Conservation (phyloP, 1,139 yeast genomes). For the Debaryomyces coudertii region DNA sequence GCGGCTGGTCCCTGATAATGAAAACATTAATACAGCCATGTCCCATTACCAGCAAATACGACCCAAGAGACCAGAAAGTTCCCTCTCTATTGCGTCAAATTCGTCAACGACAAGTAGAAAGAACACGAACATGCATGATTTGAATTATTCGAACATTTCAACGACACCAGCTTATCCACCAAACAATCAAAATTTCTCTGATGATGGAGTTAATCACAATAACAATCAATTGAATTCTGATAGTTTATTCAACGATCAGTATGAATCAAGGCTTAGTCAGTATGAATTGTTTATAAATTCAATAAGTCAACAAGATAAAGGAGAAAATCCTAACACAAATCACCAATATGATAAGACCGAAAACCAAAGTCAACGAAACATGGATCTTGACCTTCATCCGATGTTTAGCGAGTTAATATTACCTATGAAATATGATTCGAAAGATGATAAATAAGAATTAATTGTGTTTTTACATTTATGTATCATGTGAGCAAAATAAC, state of each 20-base stretch:
- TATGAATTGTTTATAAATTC: neutral
- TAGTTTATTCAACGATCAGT: neutral
- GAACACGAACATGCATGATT: conserved; percentile 15
- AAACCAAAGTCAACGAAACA: conserved; percentile 5
- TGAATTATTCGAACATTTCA: conserved; percentile 27
- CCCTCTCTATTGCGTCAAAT: conserved; percentile 43
- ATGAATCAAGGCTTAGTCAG: neutral
- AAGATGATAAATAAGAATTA: conserved; percentile 6
- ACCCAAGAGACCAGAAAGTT: conserved; percentile 48
- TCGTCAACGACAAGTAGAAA: conserved; percentile 33
- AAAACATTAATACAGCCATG: neutral
- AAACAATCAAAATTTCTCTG: neutral
- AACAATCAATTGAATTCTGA: neutral
- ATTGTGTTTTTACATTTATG: neutral
- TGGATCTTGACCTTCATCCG: conserved; percentile 13
- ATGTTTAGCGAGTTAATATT: conserved; percentile 16
- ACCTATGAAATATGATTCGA: conserved; percentile 15
- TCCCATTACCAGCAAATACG: conserved; percentile 31
- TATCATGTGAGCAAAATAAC: neutral
- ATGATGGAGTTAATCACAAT: neutral
- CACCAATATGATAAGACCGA: neutral
- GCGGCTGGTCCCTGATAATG: neutral
- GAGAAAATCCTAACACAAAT: neutral
- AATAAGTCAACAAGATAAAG: neutral
- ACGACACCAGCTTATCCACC: conserved; percentile 40